Evolutionary conservation across 306 rosid species (phyloP).

Genomic region (Vigna angularis): DNA sequence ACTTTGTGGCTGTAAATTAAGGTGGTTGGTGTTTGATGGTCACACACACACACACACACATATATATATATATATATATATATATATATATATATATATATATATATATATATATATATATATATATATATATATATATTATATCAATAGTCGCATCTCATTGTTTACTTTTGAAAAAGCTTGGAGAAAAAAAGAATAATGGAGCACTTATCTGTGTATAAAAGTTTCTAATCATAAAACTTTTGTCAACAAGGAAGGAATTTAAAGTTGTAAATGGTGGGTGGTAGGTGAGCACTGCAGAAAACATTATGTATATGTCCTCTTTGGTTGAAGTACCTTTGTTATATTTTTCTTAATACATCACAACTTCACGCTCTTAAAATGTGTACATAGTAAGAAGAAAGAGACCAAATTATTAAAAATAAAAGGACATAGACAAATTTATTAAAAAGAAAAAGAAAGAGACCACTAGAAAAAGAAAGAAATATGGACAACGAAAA

Average conservation of each 20-base stretch:
- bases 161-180: not conserved
- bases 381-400: not conserved
- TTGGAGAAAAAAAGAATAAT: not conserved
- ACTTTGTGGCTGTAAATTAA: slow-evolving; percentile 12
- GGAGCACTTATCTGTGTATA: not conserved
- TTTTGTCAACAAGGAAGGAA: slow-evolving; percentile 19
- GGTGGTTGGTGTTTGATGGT: slow-evolving; percentile 18
- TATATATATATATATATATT: not conserved
- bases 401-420: not conserved
- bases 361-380: not conserved
- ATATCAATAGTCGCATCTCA: not conserved
- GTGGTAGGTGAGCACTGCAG: not conserved
- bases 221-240: not conserved
- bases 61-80: too few relatives aligned
- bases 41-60: too few relatives aligned
- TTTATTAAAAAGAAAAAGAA: not conserved
- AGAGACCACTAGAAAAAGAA: not conserved
- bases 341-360: not conserved
- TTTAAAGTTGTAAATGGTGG: not conserved
- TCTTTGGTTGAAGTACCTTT: not conserved
- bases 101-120: too few relatives aligned
- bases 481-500: not conserved
- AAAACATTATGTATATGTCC: not conserved
- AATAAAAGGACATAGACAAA: too few relatives aligned
- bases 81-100: too few relatives aligned